phyloP scores from a whole-genome alignment of 1,139 yeast species.

The Candida freyschussii region DNA sequence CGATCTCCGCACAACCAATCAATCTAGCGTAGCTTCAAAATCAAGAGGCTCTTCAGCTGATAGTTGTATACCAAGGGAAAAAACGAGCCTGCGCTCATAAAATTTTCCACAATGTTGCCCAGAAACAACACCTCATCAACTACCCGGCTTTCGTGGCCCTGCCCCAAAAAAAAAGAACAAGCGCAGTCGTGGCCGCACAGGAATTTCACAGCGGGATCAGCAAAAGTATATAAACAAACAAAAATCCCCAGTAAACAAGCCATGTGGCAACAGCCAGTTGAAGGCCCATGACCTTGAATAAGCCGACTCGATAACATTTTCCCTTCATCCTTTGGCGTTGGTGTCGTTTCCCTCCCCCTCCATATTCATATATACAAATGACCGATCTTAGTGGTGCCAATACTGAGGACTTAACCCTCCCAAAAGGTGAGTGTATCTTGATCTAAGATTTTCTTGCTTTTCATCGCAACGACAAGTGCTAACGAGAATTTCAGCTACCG shows the following conservation, averaged over 20 bases:
- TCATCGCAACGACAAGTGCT: slow-evolving; percentile 1
- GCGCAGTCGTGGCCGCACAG: neutral
- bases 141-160: neutral
- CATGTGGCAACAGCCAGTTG: too few species aligned
- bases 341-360: neutral
- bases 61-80: slow-evolving; percentile 3
- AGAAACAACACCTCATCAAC: slow-evolving; percentile 1
- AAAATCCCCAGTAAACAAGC: too few species aligned
- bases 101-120: slow-evolving; percentile 2
- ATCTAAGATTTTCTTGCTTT: too few species aligned
- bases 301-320: too few species aligned
- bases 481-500: slow-evolving; percentile 64
- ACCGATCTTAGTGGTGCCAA: slow-evolving; percentile 24
- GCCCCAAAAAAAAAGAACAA: neutral
- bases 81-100: slow-evolving; percentile 10
- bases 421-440: slow-evolving; percentile 31
- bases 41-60: slow-evolving; percentile 1
- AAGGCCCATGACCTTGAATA: too few species aligned
- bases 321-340: too few species aligned
- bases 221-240: slow-evolving; percentile 1
- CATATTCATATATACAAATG: slow-evolving; percentile 14
- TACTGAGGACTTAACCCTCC: slow-evolving; percentile 30
- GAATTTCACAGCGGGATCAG: neutral
- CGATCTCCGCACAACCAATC: neutral
- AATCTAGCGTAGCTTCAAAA: neutral